Conservation (phyloP, 352 stramenopile genomes). For the Phytophthora sansomeana region DNA sequence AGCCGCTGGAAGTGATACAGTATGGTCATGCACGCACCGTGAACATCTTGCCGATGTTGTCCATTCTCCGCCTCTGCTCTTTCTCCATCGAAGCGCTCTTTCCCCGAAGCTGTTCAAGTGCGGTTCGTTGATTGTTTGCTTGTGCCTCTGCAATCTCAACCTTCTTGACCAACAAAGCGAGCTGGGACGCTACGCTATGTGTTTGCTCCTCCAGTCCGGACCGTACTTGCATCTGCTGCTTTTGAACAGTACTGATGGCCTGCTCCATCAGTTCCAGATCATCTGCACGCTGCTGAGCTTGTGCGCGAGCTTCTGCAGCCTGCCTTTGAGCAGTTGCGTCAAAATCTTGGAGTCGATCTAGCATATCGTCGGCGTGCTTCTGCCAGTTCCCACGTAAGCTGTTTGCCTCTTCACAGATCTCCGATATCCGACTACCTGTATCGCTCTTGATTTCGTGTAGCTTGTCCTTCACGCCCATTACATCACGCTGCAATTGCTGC, state of each 20-base stretch:
- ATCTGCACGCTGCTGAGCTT: slow-evolving; percentile 67
- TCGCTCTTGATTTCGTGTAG: slow-evolving; percentile 73
- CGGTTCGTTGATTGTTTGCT: slow-evolving; percentile 36
- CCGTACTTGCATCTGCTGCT: slow-evolving; percentile 67
- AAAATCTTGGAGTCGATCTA: slow-evolving; percentile 64
- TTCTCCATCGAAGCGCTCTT: slow-evolving; percentile 69
- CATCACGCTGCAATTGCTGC: slow-evolving; percentile 84
- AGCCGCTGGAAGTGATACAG: not conserved
- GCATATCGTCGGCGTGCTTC: slow-evolving; percentile 73
- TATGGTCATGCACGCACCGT: slow-evolving; percentile 48
- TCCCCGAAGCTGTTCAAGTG: slow-evolving; percentile 59
- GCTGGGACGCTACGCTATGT: slow-evolving; percentile 47
- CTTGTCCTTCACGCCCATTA: slow-evolving; percentile 83
- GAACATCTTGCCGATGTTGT: slow-evolving; percentile 83
- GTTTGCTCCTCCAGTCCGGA: slow-evolving; percentile 64
- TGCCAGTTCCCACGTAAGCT: slow-evolving; percentile 75
- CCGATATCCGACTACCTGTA: slow-evolving; percentile 58
- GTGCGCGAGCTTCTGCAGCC: slow-evolving; percentile 43
- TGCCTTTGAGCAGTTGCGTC: slow-evolving; percentile 55
- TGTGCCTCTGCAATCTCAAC: slow-evolving; percentile 64
- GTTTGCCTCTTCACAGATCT: slow-evolving; percentile 72
- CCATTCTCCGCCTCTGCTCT: slow-evolving; percentile 75
- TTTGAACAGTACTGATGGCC: slow-evolving; percentile 68
- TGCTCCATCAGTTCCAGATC: slow-evolving; percentile 83
- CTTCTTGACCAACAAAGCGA: slow-evolving; percentile 60